phyloP scores from a whole-genome alignment of 2,329 filamentous ascomycete genomes.

The Pseudocercospora vitis region DNA sequence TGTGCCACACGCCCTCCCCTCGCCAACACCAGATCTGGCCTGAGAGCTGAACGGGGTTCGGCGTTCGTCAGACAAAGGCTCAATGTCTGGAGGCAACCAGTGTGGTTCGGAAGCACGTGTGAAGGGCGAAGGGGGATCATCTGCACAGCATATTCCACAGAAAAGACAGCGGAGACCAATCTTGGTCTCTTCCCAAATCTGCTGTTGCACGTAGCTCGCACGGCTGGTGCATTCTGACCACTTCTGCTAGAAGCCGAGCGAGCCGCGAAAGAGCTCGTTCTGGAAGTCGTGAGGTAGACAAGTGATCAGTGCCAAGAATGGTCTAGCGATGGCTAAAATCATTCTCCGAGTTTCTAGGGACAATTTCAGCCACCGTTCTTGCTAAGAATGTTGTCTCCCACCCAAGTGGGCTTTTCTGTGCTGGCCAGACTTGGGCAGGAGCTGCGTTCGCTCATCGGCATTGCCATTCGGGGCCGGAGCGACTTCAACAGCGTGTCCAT shows the following conservation, averaged over 20 bases:
- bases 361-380: background rate
- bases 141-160: too few relatives aligned
- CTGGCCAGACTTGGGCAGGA: background rate
- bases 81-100: too few relatives aligned
- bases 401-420: background rate
- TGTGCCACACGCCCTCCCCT: too few relatives aligned
- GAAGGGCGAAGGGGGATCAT: too few relatives aligned
- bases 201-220: background rate
- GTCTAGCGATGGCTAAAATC: background rate
- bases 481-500: background rate
- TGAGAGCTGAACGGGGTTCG: too few relatives aligned
- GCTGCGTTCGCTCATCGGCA: background rate
- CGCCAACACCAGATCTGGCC: too few relatives aligned
- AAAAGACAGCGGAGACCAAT: too few relatives aligned
- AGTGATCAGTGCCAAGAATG: background rate
- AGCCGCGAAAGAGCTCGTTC: background rate
- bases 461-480: background rate
- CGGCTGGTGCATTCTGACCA: background rate
- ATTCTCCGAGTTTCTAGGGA: background rate
- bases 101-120: too few relatives aligned
- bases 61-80: too few relatives aligned
- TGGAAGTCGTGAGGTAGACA: background rate
- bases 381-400: constrained; percentile 4
- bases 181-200: too few relatives aligned
- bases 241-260: too few relatives aligned